A percentile compares a stretch with the other conserved stretches of the same genome.
These are phyloP conservation scores for Ceratocystis cacaofunesta DNA, from an alignment of 2,329 filamentous ascomycete genomes.

Conservation along the genomic window DNA sequence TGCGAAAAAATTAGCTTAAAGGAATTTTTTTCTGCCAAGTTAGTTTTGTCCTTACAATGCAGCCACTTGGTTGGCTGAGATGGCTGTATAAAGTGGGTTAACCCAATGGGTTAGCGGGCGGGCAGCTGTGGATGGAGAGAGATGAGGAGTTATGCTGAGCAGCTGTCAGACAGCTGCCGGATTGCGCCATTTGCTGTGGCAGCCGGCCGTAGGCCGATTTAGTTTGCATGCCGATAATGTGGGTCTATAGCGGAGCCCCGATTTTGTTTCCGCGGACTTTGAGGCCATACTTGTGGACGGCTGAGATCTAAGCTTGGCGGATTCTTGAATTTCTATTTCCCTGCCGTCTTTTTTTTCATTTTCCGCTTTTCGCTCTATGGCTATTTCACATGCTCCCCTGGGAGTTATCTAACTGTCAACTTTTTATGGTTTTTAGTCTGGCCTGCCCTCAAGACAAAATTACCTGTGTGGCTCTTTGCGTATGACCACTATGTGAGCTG, in stretches of 20 bases:
- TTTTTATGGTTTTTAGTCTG: too few relatives aligned
- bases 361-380: too few relatives aligned
- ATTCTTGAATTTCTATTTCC: not conserved
- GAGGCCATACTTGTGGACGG: not conserved
- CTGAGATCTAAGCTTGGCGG: not conserved
- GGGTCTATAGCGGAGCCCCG: not conserved
- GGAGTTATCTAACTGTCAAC: too few relatives aligned
- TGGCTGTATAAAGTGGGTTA: not conserved
- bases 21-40: constrained; percentile 2
- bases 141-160: not conserved
- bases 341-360: not conserved
- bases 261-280: constrained; percentile 1
- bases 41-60: not conserved
- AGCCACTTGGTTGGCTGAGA: not conserved
- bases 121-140: not conserved
- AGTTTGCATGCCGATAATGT: not conserved
- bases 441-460: too few relatives aligned
- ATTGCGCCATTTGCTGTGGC: too few relatives aligned
- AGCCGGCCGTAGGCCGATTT: not conserved
- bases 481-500: too few relatives aligned
- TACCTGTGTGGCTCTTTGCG: too few relatives aligned
- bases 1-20: constrained; percentile 12
- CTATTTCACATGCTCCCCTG: too few relatives aligned
- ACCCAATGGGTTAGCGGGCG: not conserved
- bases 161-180: not conserved